A percentile compares a stretch with the other conserved stretches of the same genome.
These are phyloP conservation scores for Paraphoma sp. DNA, from an alignment of 2,329 filamentous ascomycete genomes.

Conservation along the genomic window DNA sequence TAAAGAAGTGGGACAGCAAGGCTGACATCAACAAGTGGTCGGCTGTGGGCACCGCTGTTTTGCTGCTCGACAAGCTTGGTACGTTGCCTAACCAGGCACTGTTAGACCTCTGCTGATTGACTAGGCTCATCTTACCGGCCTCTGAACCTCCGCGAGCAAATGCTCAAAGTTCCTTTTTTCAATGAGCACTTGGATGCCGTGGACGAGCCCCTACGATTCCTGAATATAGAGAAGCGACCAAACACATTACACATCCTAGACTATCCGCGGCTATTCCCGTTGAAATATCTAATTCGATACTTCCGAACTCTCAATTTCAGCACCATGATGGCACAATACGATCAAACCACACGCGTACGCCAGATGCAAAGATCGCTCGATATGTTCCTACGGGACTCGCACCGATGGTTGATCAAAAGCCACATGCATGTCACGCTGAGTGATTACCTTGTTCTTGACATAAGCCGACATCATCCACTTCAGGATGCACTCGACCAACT, in stretches of 20 bases:
- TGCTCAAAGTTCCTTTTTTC: constrained; percentile 79
- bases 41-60: constrained; percentile 77
- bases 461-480: constrained; percentile 51
- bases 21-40: constrained; percentile 73
- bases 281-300: constrained; percentile 75
- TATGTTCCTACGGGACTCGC: constrained; percentile 27
- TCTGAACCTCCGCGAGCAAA: constrained; percentile 62
- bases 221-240: constrained; percentile 71
- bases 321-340: constrained; percentile 80
- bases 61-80: constrained; percentile 76
- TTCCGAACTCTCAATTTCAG: constrained; percentile 90
- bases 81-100: constrained; percentile 2
- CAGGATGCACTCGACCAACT: constrained; percentile 75
- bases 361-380: constrained; percentile 37
- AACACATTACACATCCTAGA: constrained; percentile 77
- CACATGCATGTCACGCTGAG: constrained; percentile 44
- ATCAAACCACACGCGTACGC: constrained; percentile 50
- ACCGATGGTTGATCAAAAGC: constrained; percentile 33
- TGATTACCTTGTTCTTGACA: constrained; percentile 52
- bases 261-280: constrained; percentile 80
- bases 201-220: constrained; percentile 69
- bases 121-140: constrained; percentile 25
- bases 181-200: constrained; percentile 77
- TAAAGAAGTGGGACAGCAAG: constrained; percentile 81
- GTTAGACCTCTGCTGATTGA: constrained; percentile 13